These are phyloP conservation scores for Colletotrichum sp. DNA, from an alignment of 2,329 filamentous ascomycete genomes.

Conservation along the genomic window DNA sequence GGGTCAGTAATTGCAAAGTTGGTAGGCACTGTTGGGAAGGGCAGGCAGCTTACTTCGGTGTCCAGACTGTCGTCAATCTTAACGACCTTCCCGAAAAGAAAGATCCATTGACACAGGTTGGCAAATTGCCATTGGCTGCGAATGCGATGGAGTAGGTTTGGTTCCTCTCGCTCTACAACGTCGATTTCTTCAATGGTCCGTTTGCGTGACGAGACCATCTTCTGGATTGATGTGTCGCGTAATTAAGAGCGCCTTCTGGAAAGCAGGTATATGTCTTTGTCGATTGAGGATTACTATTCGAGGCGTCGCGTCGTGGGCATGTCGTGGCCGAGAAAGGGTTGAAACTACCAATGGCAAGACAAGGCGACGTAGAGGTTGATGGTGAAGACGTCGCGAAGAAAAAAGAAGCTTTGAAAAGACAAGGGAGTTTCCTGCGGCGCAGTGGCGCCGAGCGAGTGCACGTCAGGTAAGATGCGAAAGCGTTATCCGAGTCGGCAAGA, in stretches of 20 bases:
- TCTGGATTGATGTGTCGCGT: neutral
- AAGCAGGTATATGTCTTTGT: neutral
- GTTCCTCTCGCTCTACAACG: conserved; percentile 30
- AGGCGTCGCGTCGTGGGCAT: conserved; percentile 2
- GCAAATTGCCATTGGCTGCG: conserved; percentile 97
- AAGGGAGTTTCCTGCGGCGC: neutral
- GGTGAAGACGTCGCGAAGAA: neutral
- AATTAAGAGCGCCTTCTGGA: neutral
- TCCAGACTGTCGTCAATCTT: conserved; percentile 90
- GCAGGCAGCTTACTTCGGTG: conserved; percentile 71
- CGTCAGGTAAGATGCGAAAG: neutral
- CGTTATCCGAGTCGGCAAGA: neutral
- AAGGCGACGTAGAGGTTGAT: neutral
- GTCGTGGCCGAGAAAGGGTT: neutral
- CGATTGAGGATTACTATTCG: neutral
- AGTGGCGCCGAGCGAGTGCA: neutral
- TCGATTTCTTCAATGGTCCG: conserved; percentile 50
- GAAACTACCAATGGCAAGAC: neutral
- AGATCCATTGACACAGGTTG: conserved; percentile 91
- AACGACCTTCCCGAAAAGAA: conserved; percentile 85
- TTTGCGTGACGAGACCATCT: conserved; percentile 54
- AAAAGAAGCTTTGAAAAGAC: neutral
- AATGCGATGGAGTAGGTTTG: conserved; percentile 66
- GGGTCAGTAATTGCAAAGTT: neutral
- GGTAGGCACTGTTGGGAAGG: conserved; percentile 22